Evolutionary conservation across 1,139 yeast genomes (phyloP).

Genomic region (Pichia terricola): DNA sequence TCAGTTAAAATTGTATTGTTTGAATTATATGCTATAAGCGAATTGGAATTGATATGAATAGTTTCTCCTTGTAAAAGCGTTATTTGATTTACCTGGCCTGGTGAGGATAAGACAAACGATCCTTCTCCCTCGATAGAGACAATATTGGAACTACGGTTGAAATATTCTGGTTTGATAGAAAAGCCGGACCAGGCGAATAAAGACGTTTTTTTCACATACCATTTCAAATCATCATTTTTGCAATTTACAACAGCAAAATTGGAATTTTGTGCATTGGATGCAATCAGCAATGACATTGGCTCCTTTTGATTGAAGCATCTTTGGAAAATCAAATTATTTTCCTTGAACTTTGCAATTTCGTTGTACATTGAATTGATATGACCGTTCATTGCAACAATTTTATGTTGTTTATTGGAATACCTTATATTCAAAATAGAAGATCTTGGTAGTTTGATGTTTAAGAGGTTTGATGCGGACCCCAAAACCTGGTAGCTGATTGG

Average conservation of each 20-base stretch:
- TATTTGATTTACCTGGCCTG: constrained; percentile 29
- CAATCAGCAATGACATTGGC: constrained; percentile 22
- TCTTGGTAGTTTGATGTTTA: constrained; percentile 40
- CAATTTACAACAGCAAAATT: constrained; percentile 19
- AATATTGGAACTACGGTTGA: constrained; percentile 6
- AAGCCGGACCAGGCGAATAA: constrained; percentile 41
- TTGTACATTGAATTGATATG: constrained; percentile 22
- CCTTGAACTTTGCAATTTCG: constrained; percentile 15
- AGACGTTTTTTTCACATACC: constrained; percentile 31
- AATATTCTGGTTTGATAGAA: constrained; percentile 23
- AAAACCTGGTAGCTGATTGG: constrained; percentile 34
- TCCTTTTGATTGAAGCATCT: constrained; percentile 23
- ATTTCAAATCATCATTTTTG: constrained; percentile 15
- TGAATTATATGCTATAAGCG: constrained; percentile 28
- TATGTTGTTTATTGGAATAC: constrained; percentile 30
- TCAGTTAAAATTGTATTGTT: constrained; percentile 1
- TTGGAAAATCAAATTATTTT: constrained; percentile 20
- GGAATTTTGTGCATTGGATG: constrained; percentile 20
- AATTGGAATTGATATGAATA: constrained; percentile 29
- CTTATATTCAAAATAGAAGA: constrained; percentile 34
- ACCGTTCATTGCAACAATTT: constrained; percentile 40
- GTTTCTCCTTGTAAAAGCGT: constrained; percentile 28
- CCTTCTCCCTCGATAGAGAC: constrained; percentile 33
- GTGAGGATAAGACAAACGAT: constrained; percentile 29
- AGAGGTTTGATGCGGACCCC: constrained; percentile 34